Evolutionary conservation across 1,284 basidiomycete genomes (phyloP), one percentile per base, ranked within the genome.

Genomic region (Earliella scabrosa): DNA sequence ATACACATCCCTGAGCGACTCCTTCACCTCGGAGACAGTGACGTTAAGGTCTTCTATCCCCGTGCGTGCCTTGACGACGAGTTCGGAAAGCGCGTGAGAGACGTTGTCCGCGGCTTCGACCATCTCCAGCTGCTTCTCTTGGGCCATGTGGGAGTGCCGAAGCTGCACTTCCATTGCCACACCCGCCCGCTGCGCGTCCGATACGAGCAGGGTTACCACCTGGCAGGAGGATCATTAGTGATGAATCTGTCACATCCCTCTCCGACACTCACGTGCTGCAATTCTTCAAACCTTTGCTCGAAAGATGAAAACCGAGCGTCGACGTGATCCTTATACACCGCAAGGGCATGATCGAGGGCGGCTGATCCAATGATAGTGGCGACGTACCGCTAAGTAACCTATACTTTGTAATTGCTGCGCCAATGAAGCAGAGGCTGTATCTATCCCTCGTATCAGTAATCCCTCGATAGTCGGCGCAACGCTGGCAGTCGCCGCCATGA

Each of bases 41-140:
- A 62, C 66, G 56, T 82, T 85, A 56, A 84, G 77, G 48, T 73
- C 75, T 52, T 70, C 65, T 49, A 85, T 69, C 54, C 81, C 81
- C 2, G 54, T 52, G 24, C 73, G 73, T 1, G 78, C 71, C 9
- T 70, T 72, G 35, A 68, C 63, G 1, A 76, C 72, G 21, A 83
- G 67, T 16, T 68, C 67, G 6, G 70, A 62, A 24, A 85, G 57
- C 1, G 70, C 65, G 20, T 64, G 62, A 18, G 66, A 66, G 11
- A 85, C 73, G 10, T 63, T 62, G 16, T 58, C 55, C 40, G 76
- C 73, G n/a, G 75, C 72, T 38, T 63, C 54, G 11, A 71, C 59
- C 16, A 74, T 70, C 31, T 75, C 71, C 38, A 69, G 65, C 46
- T 77, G 76, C 31, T 73, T 68, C 21, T 60, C 66, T 23, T 71